Conservation (phyloP, 2,329 filamentous ascomycete genomes). For the Fonsecaea erecta region DNA sequence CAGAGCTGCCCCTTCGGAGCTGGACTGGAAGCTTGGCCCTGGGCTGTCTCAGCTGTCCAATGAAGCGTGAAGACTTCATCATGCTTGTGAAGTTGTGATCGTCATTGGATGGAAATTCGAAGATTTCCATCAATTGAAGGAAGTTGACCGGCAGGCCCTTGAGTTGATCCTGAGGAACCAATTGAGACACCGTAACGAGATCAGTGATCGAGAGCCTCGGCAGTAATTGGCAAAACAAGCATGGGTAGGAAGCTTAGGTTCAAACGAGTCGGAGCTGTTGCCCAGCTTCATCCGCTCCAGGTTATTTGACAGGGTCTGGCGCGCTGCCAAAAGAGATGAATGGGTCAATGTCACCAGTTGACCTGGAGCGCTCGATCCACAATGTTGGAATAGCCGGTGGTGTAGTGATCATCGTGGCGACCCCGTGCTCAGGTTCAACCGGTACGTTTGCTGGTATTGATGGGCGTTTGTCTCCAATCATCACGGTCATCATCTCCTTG, state of each 20-base stretch:
- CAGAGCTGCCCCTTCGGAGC: slow-evolving; percentile 4
- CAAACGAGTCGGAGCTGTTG: too few species aligned
- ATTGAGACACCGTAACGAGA: background rate
- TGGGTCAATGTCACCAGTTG: slow-evolving; percentile 6
- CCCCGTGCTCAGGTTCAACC: background rate
- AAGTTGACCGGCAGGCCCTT: too few species aligned
- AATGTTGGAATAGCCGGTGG: background rate
- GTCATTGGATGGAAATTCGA: background rate
- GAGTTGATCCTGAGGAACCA: background rate
- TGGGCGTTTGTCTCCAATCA: background rate
- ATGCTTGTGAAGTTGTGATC: background rate
- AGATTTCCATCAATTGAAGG: slow-evolving; percentile 4
- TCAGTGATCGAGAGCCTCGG: too few species aligned
- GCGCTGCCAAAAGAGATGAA: slow-evolving; percentile 7
- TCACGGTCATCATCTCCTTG: slow-evolving; percentile 7
- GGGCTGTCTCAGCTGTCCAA: slow-evolving; percentile 6
- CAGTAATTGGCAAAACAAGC: too few species aligned
- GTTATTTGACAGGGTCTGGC: background rate
- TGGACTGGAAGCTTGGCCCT: slow-evolving; percentile 1
- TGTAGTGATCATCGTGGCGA: background rate
- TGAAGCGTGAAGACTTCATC: slow-evolving; percentile 1
- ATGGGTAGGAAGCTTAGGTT: too few species aligned
- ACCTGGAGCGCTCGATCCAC: slow-evolving; percentile 10
- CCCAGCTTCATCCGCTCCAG: too few species aligned
- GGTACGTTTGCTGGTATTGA: background rate